Percentiles rank a stretch among this genome's conserved stretches.
These are phyloP conservation scores for Aspergillus fischeri DNA, from an alignment of 2,329 filamentous ascomycete species.

Conservation along the genomic window DNA sequence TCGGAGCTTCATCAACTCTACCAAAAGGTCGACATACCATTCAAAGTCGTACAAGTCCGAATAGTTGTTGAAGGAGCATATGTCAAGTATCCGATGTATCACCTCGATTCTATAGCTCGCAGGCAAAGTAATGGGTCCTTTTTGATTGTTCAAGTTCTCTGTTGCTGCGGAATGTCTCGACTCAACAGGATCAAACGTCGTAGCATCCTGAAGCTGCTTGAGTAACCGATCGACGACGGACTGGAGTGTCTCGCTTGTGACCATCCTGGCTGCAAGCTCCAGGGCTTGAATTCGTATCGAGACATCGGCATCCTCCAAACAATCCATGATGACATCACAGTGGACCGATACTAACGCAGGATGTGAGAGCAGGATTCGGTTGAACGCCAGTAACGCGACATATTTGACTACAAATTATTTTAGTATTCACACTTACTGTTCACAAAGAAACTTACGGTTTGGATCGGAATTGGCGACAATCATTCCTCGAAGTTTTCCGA, in stretches of 20 bases:
- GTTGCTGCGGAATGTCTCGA: neutral
- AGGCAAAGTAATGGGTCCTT: slow-evolving; percentile 49
- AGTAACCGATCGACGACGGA: slow-evolving; percentile 82
- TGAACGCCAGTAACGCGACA: slow-evolving; percentile 90
- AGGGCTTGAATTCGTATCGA: slow-evolving; percentile 91
- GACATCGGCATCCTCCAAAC: slow-evolving; percentile 92
- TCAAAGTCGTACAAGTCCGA: slow-evolving; percentile 84
- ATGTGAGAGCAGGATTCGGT: slow-evolving; percentile 87
- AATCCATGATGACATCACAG: slow-evolving; percentile 93
- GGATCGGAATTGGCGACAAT: slow-evolving; percentile 89
- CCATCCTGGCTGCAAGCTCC: slow-evolving; percentile 90
- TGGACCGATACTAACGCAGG: slow-evolving; percentile 85
- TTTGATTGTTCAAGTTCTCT: slow-evolving; percentile 1
- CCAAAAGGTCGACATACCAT: slow-evolving; percentile 91
- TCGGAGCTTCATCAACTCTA: slow-evolving; percentile 71
- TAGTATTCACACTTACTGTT: neutral
- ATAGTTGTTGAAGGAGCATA: slow-evolving; percentile 89
- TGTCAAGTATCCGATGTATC: slow-evolving; percentile 74
- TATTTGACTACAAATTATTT: slow-evolving; percentile 70
- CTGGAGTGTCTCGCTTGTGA: slow-evolving; percentile 78
- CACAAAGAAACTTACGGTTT: slow-evolving; percentile 62
- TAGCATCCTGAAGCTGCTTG: slow-evolving; percentile 63
- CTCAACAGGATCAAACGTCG: slow-evolving; percentile 13
- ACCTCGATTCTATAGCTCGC: slow-evolving; percentile 83
- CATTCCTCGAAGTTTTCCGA: slow-evolving; percentile 90